A percentile compares a stretch with the other conserved stretches of the same genome.
Conservation (phyloP, 2,329 filamentous ascomycete species). For the Ophiostoma piceae region DNA sequence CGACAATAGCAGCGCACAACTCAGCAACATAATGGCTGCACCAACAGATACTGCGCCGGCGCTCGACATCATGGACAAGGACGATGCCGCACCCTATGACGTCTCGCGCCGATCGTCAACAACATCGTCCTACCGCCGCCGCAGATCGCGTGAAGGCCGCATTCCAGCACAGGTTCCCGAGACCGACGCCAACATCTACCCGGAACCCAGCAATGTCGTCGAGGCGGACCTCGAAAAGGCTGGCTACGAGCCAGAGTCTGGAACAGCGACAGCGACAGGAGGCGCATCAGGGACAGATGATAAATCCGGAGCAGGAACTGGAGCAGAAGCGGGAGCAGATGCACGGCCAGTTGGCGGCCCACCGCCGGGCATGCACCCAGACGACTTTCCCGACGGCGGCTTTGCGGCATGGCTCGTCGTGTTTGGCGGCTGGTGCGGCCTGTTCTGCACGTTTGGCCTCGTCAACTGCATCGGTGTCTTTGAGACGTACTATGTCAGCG, state of each 20-base stretch:
- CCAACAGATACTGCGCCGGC: background rate
- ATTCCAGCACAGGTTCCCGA: conserved; percentile 34
- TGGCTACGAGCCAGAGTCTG: conserved; percentile 20
- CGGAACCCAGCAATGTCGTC: conserved; percentile 33
- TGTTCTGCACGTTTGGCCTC: conserved; percentile 39
- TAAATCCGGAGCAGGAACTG: background rate
- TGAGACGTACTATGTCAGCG: conserved; percentile 49
- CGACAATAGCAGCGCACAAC: background rate
- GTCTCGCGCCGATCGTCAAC: conserved; percentile 16
- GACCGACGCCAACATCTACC: conserved; percentile 36
- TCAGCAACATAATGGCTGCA: background rate
- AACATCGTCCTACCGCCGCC: conserved; percentile 31
- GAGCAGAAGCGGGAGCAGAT: background rate
- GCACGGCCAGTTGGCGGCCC: conserved; percentile 9
- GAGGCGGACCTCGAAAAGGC: conserved; percentile 36
- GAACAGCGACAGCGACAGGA: background rate
- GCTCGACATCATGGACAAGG: conserved; percentile 9
- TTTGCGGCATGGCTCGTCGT: conserved; percentile 48
- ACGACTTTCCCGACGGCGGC: conserved; percentile 50
- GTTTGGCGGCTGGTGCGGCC: conserved; percentile 34
- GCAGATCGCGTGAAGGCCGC: conserved; percentile 40
- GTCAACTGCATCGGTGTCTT: conserved; percentile 49
- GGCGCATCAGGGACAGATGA: background rate
- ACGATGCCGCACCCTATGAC: conserved; percentile 17
- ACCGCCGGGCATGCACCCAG: conserved; percentile 35